Conservation (phyloP, 2,329 filamentous ascomycete species). For the Dothidotthia symphoricarpi region DNA sequence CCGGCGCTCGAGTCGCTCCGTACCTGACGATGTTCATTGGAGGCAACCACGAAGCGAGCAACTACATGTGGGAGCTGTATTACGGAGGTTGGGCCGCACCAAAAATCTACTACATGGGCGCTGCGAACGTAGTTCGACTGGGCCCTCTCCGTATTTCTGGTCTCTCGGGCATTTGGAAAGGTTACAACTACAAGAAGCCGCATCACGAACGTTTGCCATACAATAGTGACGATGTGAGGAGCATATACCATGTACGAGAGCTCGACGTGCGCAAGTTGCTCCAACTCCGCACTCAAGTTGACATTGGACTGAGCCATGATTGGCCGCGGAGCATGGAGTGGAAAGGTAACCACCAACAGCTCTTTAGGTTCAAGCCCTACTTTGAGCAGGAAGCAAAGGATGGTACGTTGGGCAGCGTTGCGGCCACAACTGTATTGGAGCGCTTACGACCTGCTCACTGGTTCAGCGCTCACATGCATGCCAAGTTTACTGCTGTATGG, state of each 20-base stretch:
- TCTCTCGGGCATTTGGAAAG: slow-evolving; percentile 93
- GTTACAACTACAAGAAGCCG: slow-evolving; percentile 77
- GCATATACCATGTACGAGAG: slow-evolving; percentile 87
- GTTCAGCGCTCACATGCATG: slow-evolving; percentile 89
- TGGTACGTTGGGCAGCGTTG: slow-evolving; percentile 74
- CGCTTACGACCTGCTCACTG: slow-evolving; percentile 78
- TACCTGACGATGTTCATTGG: slow-evolving; percentile 90
- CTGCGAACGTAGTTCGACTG: slow-evolving; percentile 81
- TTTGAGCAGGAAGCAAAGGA: slow-evolving; percentile 74
- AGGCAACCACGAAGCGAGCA: slow-evolving; percentile 93
- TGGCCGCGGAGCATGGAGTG: slow-evolving; percentile 86
- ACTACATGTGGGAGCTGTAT: slow-evolving; percentile 86
- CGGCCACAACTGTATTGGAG: slow-evolving; percentile 77
- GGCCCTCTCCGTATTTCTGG: slow-evolving; percentile 85
- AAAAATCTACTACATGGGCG: slow-evolving; percentile 95
- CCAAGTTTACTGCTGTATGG: slow-evolving; percentile 72
- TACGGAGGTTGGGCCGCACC: slow-evolving; percentile 97
- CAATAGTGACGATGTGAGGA: slow-evolving; percentile 69
- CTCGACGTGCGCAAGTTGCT: slow-evolving; percentile 88
- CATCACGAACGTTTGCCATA: slow-evolving; percentile 89
- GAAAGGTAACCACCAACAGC: slow-evolving; percentile 64
- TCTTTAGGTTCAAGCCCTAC: slow-evolving; percentile 72
- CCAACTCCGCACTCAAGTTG: slow-evolving; percentile 80
- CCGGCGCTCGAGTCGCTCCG: slow-evolving; percentile 71
- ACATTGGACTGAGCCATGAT: slow-evolving; percentile 90